Evolutionary conservation across 1,139 yeast species (phyloP).

Genomic region (Kurtzmaniella quercitrusa): DNA sequence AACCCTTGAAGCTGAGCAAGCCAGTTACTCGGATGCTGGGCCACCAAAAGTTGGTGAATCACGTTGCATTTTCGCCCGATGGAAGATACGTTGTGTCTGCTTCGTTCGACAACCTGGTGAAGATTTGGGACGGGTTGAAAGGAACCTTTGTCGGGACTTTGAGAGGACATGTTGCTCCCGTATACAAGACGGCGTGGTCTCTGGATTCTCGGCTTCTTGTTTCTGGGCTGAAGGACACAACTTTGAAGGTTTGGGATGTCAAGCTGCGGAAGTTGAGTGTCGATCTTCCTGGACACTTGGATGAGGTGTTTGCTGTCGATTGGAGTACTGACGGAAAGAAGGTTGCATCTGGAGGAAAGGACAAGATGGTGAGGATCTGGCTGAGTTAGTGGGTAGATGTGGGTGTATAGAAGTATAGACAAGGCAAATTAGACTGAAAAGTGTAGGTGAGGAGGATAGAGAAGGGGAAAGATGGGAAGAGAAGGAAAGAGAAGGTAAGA

Average conservation of each 20-base stretch:
- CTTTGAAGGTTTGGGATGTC: slow-evolving; percentile 96
- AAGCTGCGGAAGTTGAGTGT: slow-evolving; percentile 76
- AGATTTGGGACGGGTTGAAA: slow-evolving; percentile 92
- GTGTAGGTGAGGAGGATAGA: background rate
- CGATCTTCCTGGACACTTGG: slow-evolving; percentile 93
- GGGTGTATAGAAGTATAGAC: background rate
- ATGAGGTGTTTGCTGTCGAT: slow-evolving; percentile 95
- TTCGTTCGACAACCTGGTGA: slow-evolving; percentile 91
- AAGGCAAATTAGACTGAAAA: background rate
- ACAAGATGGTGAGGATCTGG: slow-evolving; percentile 91
- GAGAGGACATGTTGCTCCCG: slow-evolving; percentile 97
- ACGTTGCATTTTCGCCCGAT: slow-evolving; percentile 94
- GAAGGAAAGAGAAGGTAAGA: too few relatives aligned
- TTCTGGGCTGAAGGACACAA: slow-evolving; percentile 93
- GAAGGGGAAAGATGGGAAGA: too few relatives aligned
- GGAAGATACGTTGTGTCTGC: slow-evolving; percentile 89
- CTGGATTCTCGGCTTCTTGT: slow-evolving; percentile 89
- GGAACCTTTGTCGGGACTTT: slow-evolving; percentile 88
- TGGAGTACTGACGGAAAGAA: slow-evolving; percentile 95
- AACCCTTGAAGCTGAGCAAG: slow-evolving; percentile 72
- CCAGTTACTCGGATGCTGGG: slow-evolving; percentile 95
- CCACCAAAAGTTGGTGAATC: slow-evolving; percentile 93
- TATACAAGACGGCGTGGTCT: slow-evolving; percentile 98
- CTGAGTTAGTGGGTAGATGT: slow-evolving; percentile 48
- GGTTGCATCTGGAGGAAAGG: slow-evolving; percentile 97